Percentiles rank a stretch among this genome's conserved stretches.
These are phyloP conservation scores for Zostera marina DNA, from an alignment of 116 monocot species.

Conservation along the genomic window DNA sequence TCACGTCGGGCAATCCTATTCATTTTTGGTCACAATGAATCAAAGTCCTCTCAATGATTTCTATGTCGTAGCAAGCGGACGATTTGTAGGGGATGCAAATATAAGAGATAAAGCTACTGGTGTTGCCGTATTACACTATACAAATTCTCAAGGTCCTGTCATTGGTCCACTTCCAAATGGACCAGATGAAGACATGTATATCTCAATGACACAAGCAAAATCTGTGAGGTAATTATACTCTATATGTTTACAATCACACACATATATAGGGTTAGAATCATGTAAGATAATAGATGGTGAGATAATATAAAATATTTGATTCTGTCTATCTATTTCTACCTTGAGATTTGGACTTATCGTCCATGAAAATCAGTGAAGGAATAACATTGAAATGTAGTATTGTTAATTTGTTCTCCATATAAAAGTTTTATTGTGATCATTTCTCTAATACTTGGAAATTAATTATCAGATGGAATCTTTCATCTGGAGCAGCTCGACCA, in stretches of 20 bases:
- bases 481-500: slow-evolving; percentile 84
- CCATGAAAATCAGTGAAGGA: too few species aligned
- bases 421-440: too few species aligned
- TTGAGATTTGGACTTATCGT: too few species aligned
- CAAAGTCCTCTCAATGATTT: slow-evolving; percentile 72
- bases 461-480: slow-evolving; percentile 83
- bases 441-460: too few species aligned
- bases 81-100: slow-evolving; percentile 35
- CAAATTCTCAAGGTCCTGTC: slow-evolving; percentile 67
- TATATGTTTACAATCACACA: too few species aligned
- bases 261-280: too few species aligned
- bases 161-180: slow-evolving; percentile 78
- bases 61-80: slow-evolving; percentile 75
- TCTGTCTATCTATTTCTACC: too few species aligned
- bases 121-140: slow-evolving; percentile 80
- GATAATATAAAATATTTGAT: too few species aligned
- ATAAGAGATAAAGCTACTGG: slow-evolving; percentile 36
- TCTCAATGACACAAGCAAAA: slow-evolving; percentile 84
- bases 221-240: slow-evolving; percentile 66
- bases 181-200: slow-evolving; percentile 60
- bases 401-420: too few species aligned
- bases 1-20: slow-evolving; percentile 92
- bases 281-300: too few species aligned
- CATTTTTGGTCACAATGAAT: slow-evolving; percentile 90
- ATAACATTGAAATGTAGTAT: too few species aligned